A percentile compares a stretch with the other conserved stretches of the same genome.
Conservation (phyloP, 257 asterid species). For the Misopates orontium region DNA sequence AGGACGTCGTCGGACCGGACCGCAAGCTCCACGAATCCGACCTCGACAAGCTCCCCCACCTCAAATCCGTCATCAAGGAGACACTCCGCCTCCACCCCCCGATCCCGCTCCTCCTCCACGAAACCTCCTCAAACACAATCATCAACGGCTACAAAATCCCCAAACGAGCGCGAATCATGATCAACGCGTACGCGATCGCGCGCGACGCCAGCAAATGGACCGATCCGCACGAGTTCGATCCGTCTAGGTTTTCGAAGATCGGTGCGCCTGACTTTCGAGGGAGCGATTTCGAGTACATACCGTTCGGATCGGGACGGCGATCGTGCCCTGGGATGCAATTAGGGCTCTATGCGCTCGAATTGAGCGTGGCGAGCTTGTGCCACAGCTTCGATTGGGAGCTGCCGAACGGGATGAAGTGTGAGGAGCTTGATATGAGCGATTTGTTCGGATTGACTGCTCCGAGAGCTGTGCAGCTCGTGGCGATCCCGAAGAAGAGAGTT, state of each 20-base stretch:
- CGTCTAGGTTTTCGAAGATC: conserved; percentile 19
- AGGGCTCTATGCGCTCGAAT: conserved; percentile 35
- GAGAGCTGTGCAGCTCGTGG: conserved; percentile 30
- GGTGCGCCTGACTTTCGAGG: conserved; percentile 40
- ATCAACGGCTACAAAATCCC: conserved; percentile 25
- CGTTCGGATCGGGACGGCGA: conserved; percentile 48
- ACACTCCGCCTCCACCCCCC: conserved; percentile 52
- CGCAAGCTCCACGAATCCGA: conserved; percentile 37
- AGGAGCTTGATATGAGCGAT: conserved; percentile 39
- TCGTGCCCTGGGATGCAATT: conserved; percentile 45
- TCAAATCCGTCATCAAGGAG: conserved; percentile 40
- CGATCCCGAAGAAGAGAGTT: conserved; percentile 14
- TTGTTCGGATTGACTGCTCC: conserved; percentile 43
- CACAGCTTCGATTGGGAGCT: conserved; percentile 34
- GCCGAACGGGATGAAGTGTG: conserved; percentile 29
- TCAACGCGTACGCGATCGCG: conserved; percentile 37
- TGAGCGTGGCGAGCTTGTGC: conserved; percentile 37
- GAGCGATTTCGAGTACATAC: conserved; percentile 36
- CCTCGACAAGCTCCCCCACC: conserved; percentile 34
- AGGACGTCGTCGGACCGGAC: conserved; percentile 25
- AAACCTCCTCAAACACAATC: conserved; percentile 27
- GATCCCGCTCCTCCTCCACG: conserved; percentile 46
- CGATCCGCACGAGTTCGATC: conserved; percentile 29
- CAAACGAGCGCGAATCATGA: conserved; percentile 34
- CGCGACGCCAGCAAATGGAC: conserved; percentile 26